phyloP scores from a whole-genome alignment of 2,329 filamentous ascomycete species.

The Calonectria honghensis region DNA sequence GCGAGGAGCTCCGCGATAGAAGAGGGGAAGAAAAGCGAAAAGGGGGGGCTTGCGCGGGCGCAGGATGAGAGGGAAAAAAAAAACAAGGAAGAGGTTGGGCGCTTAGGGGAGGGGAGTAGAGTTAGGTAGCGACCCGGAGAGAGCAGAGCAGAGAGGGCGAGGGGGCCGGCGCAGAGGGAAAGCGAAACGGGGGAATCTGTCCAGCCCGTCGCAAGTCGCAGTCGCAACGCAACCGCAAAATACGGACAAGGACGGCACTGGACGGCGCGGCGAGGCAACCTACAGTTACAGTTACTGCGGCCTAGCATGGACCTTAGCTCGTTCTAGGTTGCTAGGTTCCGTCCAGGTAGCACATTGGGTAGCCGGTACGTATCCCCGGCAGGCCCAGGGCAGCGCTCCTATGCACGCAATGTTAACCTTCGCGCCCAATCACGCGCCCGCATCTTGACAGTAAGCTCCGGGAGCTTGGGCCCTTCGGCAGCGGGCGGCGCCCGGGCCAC shows the following conservation, averaged over 20 bases:
- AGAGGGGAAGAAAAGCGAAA: conserved; percentile 28
- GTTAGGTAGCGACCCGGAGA: conserved; percentile 28
- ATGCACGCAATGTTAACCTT: conserved; percentile 28
- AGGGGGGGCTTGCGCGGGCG: conserved; percentile 30
- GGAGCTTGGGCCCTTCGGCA: conserved; percentile 58
- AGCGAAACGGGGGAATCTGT: conserved; percentile 43
- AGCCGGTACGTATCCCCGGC: conserved; percentile 18
- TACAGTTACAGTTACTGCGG: conserved; percentile 22
- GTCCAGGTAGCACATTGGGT: conserved; percentile 12
- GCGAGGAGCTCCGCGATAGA: conserved; percentile 32
- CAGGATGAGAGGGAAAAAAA: conserved; percentile 39
- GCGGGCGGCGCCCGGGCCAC: conserved; percentile 49
- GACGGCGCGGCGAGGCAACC: conserved; percentile 17
- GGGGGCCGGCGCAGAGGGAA: conserved; percentile 28
- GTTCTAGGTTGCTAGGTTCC: conserved; percentile 22
- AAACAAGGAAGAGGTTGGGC: conserved; percentile 51
- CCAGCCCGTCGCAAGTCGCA: conserved; percentile 49
- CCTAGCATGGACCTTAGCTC: conserved; percentile 28
- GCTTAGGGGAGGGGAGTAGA: conserved; percentile 40
- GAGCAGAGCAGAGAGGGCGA: conserved; percentile 34
- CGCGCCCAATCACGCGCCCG: conserved; percentile 52
- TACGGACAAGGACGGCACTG: conserved; percentile 28
- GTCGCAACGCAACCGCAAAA: conserved; percentile 51
- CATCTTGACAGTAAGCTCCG: conserved; percentile 52
- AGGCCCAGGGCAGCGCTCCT: conserved; percentile 3